phyloP scores from a whole-genome alignment of 345 rosid species.

The Moricandia moricandioides region DNA sequence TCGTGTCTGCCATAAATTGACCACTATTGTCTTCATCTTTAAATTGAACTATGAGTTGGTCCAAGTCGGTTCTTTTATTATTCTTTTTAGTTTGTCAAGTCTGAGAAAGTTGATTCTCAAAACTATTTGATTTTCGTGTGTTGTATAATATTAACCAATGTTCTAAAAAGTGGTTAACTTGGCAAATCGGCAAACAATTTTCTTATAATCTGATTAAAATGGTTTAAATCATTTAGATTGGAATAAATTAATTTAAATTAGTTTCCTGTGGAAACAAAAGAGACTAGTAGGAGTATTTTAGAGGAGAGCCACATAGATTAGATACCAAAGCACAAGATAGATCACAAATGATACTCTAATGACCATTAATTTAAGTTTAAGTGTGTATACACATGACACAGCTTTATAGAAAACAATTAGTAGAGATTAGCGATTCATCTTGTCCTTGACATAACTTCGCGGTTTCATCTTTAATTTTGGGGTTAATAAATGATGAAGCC shows the following conservation, averaged over 20 bases:
- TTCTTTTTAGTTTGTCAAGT: neutral
- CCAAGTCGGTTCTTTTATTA: neutral
- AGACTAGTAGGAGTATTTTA: neutral
- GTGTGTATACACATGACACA: neutral
- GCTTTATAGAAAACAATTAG: slow-evolving; percentile 1
- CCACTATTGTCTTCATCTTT: neutral
- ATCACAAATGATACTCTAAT: neutral
- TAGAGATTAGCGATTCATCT: slow-evolving; percentile 3
- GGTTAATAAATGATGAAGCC: neutral
- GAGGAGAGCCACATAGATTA: neutral
- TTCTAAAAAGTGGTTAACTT: too few species aligned
- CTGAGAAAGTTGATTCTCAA: neutral
- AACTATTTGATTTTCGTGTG: neutral
- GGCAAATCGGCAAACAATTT: too few species aligned
- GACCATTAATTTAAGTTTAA: neutral
- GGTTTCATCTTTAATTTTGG: neutral
- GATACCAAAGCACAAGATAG: neutral
- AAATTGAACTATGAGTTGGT: neutral
- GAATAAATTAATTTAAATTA: too few species aligned
- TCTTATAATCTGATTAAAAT: too few species aligned
- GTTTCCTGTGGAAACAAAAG: too few species aligned
- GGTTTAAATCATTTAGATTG: too few species aligned
- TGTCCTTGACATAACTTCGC: neutral
- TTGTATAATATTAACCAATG: neutral
- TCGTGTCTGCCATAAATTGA: slow-evolving; percentile 12